Evolutionary conservation across 768 basidiomycete species (phyloP).

Genomic region (Porphyrellus cyaneotinctus): DNA sequence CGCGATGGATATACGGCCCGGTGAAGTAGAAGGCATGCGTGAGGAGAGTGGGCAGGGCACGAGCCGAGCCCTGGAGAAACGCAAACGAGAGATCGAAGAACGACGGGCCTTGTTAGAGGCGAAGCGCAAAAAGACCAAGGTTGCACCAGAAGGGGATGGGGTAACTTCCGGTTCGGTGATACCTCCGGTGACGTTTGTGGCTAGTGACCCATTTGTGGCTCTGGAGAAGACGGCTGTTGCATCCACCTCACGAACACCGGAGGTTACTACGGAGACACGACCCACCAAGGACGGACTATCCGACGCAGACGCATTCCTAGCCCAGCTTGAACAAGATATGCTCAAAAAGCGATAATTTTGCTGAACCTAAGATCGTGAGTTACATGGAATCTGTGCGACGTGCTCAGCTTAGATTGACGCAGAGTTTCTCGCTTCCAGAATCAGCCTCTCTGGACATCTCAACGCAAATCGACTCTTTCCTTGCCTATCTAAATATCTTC

Average conservation of each 20-base stretch:
- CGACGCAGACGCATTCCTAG: conserved; percentile 60
- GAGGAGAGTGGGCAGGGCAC: conserved; percentile 31
- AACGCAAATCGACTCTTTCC: conserved; percentile 41
- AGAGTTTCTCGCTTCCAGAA: conserved; percentile 34
- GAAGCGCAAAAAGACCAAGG: conserved; percentile 55
- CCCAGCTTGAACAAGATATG: conserved; percentile 62
- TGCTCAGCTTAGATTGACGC: conserved; percentile 1
- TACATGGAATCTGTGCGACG: not conserved
- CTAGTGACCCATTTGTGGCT: conserved; percentile 48
- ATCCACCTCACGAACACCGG: conserved; percentile 17
- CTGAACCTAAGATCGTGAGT: conserved; percentile 1
- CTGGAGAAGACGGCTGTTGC: conserved; percentile 38
- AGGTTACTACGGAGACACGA: conserved; percentile 27
- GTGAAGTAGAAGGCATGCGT: conserved; percentile 78
- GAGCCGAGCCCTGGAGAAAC: conserved; percentile 60
- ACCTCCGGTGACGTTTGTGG: conserved; percentile 5
- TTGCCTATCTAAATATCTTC: conserved; percentile 34
- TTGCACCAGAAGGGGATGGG: conserved; percentile 5
- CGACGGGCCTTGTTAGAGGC: conserved; percentile 56
- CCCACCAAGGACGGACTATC: conserved; percentile 9
- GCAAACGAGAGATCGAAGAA: conserved; percentile 72
- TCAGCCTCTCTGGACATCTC: conserved; percentile 46
- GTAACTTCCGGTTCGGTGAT: not conserved
- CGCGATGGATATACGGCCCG: conserved; percentile 56
- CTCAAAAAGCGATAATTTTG: conserved; percentile 20